Percentiles rank a stretch among this genome's conserved stretches.
These are phyloP conservation scores for Aureobasidium sp. DNA, from an alignment of 2,329 filamentous ascomycete genomes.

Conservation along the genomic window DNA sequence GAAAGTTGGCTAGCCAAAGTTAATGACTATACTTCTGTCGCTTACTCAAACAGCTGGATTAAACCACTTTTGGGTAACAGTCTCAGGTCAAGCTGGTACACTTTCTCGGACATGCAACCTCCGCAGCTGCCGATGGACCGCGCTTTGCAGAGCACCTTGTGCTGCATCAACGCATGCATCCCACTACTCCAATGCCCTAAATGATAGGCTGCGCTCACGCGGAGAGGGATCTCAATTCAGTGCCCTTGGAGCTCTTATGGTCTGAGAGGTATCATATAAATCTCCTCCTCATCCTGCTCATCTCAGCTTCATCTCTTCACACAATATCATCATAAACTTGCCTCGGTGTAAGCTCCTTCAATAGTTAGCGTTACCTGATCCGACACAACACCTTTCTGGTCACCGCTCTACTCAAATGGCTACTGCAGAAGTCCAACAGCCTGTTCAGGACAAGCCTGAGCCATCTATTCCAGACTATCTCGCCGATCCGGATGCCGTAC, in stretches of 20 bases:
- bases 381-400: not conserved
- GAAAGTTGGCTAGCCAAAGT: not conserved
- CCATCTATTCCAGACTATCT: constrained; percentile 51
- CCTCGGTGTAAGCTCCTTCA: not conserved
- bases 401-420: constrained; percentile 20
- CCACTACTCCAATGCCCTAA: not conserved
- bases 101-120: not conserved
- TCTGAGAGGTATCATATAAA: not conserved
- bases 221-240: not conserved
- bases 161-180: not conserved
- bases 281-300: not conserved
- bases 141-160: not conserved
- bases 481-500: constrained; percentile 51
- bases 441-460: constrained; percentile 25
- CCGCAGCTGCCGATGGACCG: not conserved
- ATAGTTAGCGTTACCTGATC: not conserved
- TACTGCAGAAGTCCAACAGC: constrained; percentile 23
- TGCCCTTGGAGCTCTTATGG: not conserved
- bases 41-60: not conserved
- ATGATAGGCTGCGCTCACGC: not conserved
- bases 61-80: constrained; percentile 2
- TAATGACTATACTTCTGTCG: not conserved
- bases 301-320: not conserved
- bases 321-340: not conserved
- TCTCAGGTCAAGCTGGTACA: not conserved